Evolutionary conservation across 768 basidiomycete species (phyloP).

Genomic region (Termitomyces sp.): DNA sequence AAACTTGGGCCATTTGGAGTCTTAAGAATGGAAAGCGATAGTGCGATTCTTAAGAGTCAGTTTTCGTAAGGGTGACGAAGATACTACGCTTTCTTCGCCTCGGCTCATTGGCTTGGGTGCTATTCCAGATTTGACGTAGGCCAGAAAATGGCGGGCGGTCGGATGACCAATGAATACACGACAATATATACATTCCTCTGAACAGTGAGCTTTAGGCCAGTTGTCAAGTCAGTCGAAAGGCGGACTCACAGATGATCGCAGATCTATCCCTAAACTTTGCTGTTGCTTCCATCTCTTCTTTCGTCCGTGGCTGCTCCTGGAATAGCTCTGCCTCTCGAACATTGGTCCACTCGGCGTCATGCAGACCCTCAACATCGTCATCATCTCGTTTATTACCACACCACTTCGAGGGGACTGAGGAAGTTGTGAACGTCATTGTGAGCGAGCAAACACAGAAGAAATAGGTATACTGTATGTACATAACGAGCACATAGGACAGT

Average conservation of each 20-base stretch:
- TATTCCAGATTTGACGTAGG: neutral
- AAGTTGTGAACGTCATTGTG: neutral
- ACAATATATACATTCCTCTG: neutral
- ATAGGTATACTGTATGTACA: slow-evolving; percentile 10
- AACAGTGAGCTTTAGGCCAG: neutral
- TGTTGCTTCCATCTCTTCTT: slow-evolving; percentile 5
- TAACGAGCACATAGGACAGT: slow-evolving; percentile 2
- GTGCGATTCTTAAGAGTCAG: neutral
- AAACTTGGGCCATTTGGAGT: neutral
- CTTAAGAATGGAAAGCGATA: neutral
- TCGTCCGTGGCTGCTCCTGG: slow-evolving; percentile 6
- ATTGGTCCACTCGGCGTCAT: neutral
- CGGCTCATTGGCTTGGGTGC: neutral
- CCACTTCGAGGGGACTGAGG: slow-evolving; percentile 12
- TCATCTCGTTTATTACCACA: slow-evolving; percentile 2
- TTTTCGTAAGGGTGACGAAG: neutral
- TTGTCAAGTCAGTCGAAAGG: neutral
- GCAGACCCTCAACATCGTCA: neutral
- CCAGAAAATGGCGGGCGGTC: neutral
- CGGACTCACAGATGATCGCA: no score
- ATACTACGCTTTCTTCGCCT: neutral
- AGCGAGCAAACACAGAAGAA: neutral
- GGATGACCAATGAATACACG: neutral
- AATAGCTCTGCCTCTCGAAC: slow-evolving; percentile 10
- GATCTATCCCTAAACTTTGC: slow-evolving; percentile 9